These are phyloP conservation scores for Aspergillus texensis DNA, from an alignment of 2,329 filamentous ascomycete species.

Conservation along the genomic window DNA sequence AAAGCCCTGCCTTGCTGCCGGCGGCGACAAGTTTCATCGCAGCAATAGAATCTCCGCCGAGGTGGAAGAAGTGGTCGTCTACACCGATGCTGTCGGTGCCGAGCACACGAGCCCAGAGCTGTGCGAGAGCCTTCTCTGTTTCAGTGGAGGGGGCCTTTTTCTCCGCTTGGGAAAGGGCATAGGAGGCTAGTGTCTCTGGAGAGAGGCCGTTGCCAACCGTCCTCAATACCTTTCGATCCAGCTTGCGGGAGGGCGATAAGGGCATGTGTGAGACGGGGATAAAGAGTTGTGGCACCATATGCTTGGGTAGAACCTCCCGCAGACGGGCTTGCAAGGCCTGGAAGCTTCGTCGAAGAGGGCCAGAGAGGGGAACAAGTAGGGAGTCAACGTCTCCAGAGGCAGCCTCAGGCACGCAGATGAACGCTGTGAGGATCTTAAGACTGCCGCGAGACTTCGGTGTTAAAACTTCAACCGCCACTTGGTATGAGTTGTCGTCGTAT, in stretches of 20 bases:
- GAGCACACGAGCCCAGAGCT: constrained; percentile 4
- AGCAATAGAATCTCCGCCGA: constrained; percentile 34
- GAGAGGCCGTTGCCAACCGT: not conserved
- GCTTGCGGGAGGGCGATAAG: constrained; percentile 8
- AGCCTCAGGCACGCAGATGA: not conserved
- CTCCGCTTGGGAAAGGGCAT: not conserved
- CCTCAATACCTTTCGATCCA: constrained; percentile 4
- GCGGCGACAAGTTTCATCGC: constrained; percentile 18
- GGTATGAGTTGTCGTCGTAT: not conserved
- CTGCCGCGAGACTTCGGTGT: not conserved
- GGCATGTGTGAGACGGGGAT: constrained; percentile 10
- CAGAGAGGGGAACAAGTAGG: not conserved
- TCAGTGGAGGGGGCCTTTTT: not conserved
- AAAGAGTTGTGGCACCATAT: constrained; percentile 13
- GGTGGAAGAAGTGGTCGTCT: constrained; percentile 26
- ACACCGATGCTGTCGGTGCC: not conserved
- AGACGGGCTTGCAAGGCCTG: not conserved
- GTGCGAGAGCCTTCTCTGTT: not conserved
- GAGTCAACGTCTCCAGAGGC: not conserved
- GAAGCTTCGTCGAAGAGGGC: not conserved
- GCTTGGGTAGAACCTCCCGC: not conserved
- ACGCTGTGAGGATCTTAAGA: not conserved
- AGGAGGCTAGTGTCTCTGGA: not conserved
- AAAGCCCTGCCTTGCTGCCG: not conserved
- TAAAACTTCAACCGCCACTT: not conserved